Evolutionary conservation across 306 rosid genomes (phyloP).

Genomic region (Fagus crenata): DNA sequence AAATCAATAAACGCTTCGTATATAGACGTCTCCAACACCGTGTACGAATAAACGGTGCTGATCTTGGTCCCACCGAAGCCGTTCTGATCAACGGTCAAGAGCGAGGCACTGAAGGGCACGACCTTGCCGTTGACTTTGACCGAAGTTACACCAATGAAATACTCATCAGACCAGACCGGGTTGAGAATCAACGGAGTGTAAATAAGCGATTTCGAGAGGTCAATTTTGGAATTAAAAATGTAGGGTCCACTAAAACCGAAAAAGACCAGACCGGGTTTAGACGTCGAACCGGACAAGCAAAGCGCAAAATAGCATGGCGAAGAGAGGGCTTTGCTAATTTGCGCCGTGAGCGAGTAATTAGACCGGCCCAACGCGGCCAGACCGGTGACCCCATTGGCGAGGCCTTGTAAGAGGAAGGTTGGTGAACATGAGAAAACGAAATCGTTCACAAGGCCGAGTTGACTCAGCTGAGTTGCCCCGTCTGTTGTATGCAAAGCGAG

Average conservation of each 20-base stretch:
- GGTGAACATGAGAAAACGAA: slow-evolving; percentile 37
- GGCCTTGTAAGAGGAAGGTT: slow-evolving; percentile 37
- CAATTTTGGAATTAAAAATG: slow-evolving; percentile 31
- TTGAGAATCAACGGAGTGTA: slow-evolving; percentile 44
- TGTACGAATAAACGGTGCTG: slow-evolving; percentile 35
- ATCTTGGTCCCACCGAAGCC: slow-evolving; percentile 46
- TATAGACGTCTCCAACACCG: slow-evolving; percentile 29
- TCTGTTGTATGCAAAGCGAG: slow-evolving; percentile 37
- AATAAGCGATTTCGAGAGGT: slow-evolving; percentile 41
- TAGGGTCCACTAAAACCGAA: slow-evolving; percentile 38
- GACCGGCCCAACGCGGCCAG: slow-evolving; percentile 43
- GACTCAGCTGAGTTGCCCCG: slow-evolving; percentile 18
- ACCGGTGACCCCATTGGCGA: slow-evolving; percentile 28
- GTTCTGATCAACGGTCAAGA: slow-evolving; percentile 26
- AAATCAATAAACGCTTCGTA: slow-evolving; percentile 20
- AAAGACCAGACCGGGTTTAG: slow-evolving; percentile 32
- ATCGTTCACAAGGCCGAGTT: slow-evolving; percentile 21
- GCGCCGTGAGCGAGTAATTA: slow-evolving; percentile 43
- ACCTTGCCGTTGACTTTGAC: slow-evolving; percentile 34
- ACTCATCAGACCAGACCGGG: slow-evolving; percentile 41
- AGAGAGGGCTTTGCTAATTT: slow-evolving; percentile 24
- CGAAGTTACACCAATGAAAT: slow-evolving; percentile 38
- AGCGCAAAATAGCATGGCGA: slow-evolving; percentile 34
- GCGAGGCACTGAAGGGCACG: slow-evolving; percentile 25
- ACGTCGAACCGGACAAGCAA: slow-evolving; percentile 38